These are phyloP conservation scores for Parafenestella ontariensis DNA, from an alignment of 2,329 filamentous ascomycete genomes.

Conservation along the genomic window DNA sequence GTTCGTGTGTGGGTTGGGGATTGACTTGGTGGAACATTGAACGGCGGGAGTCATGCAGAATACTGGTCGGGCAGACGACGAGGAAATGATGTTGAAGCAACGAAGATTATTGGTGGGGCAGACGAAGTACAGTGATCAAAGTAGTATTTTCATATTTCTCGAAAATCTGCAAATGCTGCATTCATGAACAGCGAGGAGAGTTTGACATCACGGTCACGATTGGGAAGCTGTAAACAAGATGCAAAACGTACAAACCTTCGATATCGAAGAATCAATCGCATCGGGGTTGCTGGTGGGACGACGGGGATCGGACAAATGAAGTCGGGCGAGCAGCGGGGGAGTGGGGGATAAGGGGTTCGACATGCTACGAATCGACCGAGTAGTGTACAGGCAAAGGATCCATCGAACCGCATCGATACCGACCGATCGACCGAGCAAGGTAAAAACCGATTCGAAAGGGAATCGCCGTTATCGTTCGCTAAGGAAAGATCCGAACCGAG, in stretches of 20 bases:
- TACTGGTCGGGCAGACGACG: too few relatives aligned
- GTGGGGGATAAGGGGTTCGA: slow-evolving; percentile 32
- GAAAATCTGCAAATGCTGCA: not conserved
- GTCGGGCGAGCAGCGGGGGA: slow-evolving; percentile 14
- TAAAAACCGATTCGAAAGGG: slow-evolving; percentile 18
- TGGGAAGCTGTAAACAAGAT: slow-evolving; percentile 2
- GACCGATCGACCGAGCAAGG: slow-evolving; percentile 39
- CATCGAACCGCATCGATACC: slow-evolving; percentile 40
- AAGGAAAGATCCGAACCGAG: slow-evolving; percentile 40
- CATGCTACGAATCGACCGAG: slow-evolving; percentile 45
- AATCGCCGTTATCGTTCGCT: slow-evolving; percentile 47
- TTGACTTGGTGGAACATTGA: too few relatives aligned
- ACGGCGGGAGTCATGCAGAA: too few relatives aligned
- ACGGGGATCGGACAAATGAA: slow-evolving; percentile 8
- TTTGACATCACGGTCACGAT: slow-evolving; percentile 13
- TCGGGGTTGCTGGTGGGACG: slow-evolving; percentile 2
- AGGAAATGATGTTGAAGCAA: too few relatives aligned
- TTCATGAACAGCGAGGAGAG: not conserved
- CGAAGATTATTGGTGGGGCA: not conserved
- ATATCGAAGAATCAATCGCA: slow-evolving; percentile 10
- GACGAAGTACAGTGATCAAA: not conserved
- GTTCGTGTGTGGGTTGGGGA: slow-evolving; percentile 24
- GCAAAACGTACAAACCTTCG: slow-evolving; percentile 16
- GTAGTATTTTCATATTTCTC: not conserved
- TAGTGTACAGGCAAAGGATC: slow-evolving; percentile 44